These are phyloP conservation scores for Citrus reticulata DNA, from an alignment of 345 rosid species.

Conservation along the genomic window DNA sequence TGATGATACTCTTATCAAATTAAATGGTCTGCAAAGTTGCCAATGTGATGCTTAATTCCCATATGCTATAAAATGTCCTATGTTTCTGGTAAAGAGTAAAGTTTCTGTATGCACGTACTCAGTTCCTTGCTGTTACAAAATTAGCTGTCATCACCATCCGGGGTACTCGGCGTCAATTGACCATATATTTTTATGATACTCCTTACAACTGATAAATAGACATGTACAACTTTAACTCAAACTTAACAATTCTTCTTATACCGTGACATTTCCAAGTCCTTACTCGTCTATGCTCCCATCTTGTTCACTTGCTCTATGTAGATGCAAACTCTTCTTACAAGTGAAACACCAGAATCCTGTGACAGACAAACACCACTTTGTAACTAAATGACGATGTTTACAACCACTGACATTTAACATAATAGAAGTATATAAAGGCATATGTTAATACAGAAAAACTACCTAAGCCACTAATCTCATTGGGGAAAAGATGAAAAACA, in stretches of 20 bases:
- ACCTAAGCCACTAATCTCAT: not conserved
- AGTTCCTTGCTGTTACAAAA: not conserved
- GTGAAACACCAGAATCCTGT: not conserved
- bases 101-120: not conserved
- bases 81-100: not conserved
- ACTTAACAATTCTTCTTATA: not conserved
- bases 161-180: not conserved
- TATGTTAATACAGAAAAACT: not conserved
- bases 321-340: not conserved
- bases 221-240: not conserved
- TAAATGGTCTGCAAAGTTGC: no score
- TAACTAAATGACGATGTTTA: not conserved
- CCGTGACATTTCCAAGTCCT: not conserved
- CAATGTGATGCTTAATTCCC: no score
- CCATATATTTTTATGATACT: not conserved
- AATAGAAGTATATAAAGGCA: not conserved
- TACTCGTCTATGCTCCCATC: not conserved
- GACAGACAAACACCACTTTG: not conserved
- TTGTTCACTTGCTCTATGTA: not conserved
- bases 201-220: not conserved
- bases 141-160: not conserved
- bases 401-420: not conserved
- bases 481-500: not conserved
- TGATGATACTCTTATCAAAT: no score
- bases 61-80: not conserved